Evolutionary conservation across 148 eudicot genomes (phyloP).

Genomic region (Silene uniflora): DNA sequence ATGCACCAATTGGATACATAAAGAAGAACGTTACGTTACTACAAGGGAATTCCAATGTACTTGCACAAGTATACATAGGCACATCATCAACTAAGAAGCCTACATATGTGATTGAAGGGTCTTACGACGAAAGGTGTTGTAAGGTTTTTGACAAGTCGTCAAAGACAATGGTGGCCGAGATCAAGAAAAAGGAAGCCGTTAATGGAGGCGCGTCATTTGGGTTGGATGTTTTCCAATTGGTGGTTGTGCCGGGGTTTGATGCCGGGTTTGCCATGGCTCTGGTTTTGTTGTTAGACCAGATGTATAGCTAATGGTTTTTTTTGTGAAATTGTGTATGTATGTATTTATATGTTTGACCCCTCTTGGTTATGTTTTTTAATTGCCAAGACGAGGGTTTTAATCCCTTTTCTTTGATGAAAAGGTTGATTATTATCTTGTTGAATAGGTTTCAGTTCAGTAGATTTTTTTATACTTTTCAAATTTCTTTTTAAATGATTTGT

Average conservation of each 20-base stretch:
- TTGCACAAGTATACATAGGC: slow-evolving; percentile 44
- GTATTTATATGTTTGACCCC: slow-evolving; percentile 15
- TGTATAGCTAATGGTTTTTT: slow-evolving; percentile 35
- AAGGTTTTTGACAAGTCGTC: slow-evolving; percentile 49
- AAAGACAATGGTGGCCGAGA: slow-evolving; percentile 57
- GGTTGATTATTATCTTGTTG: no score
- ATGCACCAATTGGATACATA: slow-evolving; percentile 39
- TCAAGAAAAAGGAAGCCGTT: slow-evolving; percentile 58
- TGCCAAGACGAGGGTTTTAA: slow-evolving; percentile 25
- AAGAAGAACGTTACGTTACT: slow-evolving; percentile 39
- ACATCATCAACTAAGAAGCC: slow-evolving; percentile 25
- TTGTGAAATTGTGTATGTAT: not conserved
- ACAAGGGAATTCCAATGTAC: slow-evolving; percentile 30
- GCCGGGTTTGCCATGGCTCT: slow-evolving; percentile 58
- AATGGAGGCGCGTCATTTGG: slow-evolving; percentile 58
- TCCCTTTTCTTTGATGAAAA: no score
- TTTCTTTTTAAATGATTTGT: no score
- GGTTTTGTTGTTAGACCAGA: slow-evolving; percentile 64
- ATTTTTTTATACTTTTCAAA: no score
- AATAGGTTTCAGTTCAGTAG: no score
- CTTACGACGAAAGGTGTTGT: slow-evolving; percentile 54
- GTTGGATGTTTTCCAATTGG: slow-evolving; percentile 62
- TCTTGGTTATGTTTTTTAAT: slow-evolving; percentile 10
- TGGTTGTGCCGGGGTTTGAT: slow-evolving; percentile 55
- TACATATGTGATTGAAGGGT: slow-evolving; percentile 60